Base-by-base conservation (phyloP, 495 filamentous ascomycete genomes). In the Aspergillus bridgeri region DNA sequence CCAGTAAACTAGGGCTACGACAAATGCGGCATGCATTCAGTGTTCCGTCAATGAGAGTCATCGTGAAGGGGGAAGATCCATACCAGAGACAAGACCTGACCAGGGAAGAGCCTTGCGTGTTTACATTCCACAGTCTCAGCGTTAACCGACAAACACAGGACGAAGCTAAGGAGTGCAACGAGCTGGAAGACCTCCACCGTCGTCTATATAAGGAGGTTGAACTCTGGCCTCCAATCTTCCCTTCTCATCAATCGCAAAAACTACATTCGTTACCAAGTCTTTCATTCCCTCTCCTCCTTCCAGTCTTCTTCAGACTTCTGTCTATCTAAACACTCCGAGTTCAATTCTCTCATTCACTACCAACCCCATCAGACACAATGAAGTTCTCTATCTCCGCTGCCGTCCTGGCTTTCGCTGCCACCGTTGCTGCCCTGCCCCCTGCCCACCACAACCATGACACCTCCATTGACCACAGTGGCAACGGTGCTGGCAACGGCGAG, bases 361-460 rank as follows among this genome's bases (percentile, higher is more conserved):
- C 68, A 69, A 75, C 58, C 56, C 71, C 69, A n/a, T 72, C 68
- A 53, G 54, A 62, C 70, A 76, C 60, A 75, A 75, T 72, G 70
- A 63, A 73, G 64, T 70, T 70, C 65, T 60, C 65, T 45, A 53
- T 70, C 51, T 57, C 62, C 60, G 51, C 69, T 49, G 61, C 59
- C 54, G 54, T 75, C 44, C 60, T 68, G 51, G 67, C 64, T 52
- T 54, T 72, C 56, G 67, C 72, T 48, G 63, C 65, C 60, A 54
- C 69, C 44, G 70, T 64, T 25, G 62, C 49, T 51, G 71, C 71
- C 53, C 54, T 67, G 19, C 67, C 71, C 25, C 48, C 57, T 47
- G 54, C 25, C n/a, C 48, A 49, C 43, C 29, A 59, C 43, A 22
- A 38, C 43, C 54, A 53, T 22, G 54, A 48, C 49, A n/a, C n/a